phyloP scores from a whole-genome alignment of 805 yeast genomes.

The Yarrowia phangngaensis region DNA sequence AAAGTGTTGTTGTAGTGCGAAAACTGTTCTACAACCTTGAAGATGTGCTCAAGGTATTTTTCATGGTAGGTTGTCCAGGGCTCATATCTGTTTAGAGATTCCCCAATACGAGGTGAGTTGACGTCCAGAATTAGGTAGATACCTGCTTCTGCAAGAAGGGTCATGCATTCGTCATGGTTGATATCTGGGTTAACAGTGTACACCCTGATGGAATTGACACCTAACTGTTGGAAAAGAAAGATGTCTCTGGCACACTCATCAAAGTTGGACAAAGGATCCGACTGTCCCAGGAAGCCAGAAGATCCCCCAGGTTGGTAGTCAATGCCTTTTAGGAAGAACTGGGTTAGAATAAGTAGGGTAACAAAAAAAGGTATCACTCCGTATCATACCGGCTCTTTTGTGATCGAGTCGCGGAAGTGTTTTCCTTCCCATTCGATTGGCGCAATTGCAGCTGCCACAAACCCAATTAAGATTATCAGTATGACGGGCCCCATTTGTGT shows the following conservation, averaged over 20 bases:
- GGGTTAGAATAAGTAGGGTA: constrained; percentile 15
- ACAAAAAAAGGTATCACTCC: constrained; percentile 10
- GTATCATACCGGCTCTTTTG: constrained; percentile 25
- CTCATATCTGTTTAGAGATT: constrained; percentile 66
- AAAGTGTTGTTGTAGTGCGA: constrained; percentile 72
- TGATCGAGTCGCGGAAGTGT: constrained; percentile 25
- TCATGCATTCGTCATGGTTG: constrained; percentile 77
- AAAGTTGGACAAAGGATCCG: constrained; percentile 78
- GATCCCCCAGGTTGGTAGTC: constrained; percentile 97
- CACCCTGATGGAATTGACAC: constrained; percentile 77
- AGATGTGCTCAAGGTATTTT: constrained; percentile 80
- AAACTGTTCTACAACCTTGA: constrained; percentile 85
- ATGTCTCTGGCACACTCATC: constrained; percentile 72
- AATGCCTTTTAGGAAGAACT: constrained; percentile 50
- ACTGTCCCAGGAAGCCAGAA: constrained; percentile 49
- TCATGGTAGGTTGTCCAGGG: constrained; percentile 73
- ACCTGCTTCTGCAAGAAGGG: constrained; percentile 72
- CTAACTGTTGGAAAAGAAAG: constrained; percentile 55
- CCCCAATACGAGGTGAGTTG: constrained; percentile 61
- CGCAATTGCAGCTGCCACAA: constrained; percentile 18
- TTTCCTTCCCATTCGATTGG: constrained; percentile 25
- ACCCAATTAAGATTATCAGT: constrained; percentile 7
- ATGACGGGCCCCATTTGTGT: background rate
- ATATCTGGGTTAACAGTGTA: constrained; percentile 74
- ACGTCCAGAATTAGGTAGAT: constrained; percentile 89